A percentile compares a stretch with the other conserved stretches of the same genome.
Conservation (phyloP, 2,329 filamentous ascomycete genomes). For the Ceratocystiopsis sp. region DNA sequence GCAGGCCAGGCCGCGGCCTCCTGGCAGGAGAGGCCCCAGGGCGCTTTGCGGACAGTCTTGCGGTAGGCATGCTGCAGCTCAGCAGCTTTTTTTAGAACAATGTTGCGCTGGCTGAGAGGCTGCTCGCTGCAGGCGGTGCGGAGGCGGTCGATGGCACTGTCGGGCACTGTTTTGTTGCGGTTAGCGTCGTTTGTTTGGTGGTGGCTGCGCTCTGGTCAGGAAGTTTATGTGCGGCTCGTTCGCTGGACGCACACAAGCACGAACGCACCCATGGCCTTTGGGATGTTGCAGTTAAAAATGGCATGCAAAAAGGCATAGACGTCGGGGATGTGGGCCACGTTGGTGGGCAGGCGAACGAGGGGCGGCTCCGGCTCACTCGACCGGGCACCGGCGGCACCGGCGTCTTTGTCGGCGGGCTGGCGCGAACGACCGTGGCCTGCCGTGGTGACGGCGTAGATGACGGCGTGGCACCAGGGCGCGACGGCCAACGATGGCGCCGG, state of each 20-base stretch:
- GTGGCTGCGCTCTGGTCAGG: not conserved
- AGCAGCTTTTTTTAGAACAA: not conserved
- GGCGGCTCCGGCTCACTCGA: too few species aligned
- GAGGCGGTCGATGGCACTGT: not conserved
- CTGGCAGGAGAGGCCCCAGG: not conserved
- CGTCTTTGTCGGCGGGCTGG: not conserved
- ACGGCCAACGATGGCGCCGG: too few species aligned
- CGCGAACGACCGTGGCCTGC: too few species aligned
- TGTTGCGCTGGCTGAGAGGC: not conserved
- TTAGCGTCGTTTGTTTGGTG: not conserved
- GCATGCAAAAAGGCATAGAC: conserved; percentile 6
- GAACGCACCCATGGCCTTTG: not conserved
- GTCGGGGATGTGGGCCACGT: conserved; percentile 3
- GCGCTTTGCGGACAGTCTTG: not conserved
- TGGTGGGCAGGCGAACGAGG: not conserved
- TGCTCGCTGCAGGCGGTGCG: not conserved
- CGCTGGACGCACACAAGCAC: not conserved
- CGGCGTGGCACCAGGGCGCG: too few species aligned
- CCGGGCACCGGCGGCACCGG: too few species aligned
- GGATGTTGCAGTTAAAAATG: conserved; percentile 1
- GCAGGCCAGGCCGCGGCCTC: not conserved
- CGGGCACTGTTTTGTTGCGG: not conserved
- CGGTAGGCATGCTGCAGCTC: conserved; percentile 2
- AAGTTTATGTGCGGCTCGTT: not conserved
- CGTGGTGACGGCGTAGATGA: too few species aligned